These are phyloP conservation scores for Azolla pinnata DNA, from an alignment of 75 land plant species.

Conservation along the genomic window DNA sequence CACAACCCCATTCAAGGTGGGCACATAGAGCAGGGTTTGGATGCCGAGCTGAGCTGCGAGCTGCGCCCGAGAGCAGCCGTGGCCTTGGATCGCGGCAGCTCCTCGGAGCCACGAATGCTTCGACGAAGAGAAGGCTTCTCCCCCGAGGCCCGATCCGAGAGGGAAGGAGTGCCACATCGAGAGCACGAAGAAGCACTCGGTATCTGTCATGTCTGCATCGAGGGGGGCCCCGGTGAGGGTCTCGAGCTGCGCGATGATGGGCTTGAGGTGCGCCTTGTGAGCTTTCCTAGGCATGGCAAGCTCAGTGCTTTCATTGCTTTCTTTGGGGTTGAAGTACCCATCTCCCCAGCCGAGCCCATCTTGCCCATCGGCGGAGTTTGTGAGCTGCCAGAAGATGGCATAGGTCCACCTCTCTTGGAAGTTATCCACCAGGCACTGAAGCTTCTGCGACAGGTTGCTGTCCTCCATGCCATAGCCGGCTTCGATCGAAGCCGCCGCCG, in stretches of 20 bases:
- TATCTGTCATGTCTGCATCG: background rate
- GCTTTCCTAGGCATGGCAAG: too few species aligned
- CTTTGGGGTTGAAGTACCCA: slow-evolving; percentile 56
- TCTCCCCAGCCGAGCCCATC: slow-evolving; percentile 67
- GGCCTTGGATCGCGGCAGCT: background rate
- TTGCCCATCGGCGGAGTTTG: slow-evolving; percentile 8
- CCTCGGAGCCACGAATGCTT: slow-evolving; percentile 45
- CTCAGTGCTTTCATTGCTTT: too few species aligned
- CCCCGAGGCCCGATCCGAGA: slow-evolving; percentile 48
- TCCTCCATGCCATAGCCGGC: too few species aligned
- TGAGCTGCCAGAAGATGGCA: slow-evolving; percentile 84
- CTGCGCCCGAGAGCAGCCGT: slow-evolving; percentile 48
- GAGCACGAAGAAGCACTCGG: background rate
- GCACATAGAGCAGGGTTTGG: slow-evolving; percentile 62
- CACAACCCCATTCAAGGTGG: slow-evolving; percentile 49
- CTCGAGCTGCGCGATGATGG: too few species aligned
- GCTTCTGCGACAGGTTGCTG: background rate
- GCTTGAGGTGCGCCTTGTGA: too few species aligned
- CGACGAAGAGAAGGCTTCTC: slow-evolving; percentile 39
- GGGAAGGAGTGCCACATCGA: slow-evolving; percentile 18
- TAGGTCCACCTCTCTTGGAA: slow-evolving; percentile 45
- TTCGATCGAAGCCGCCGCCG: too few species aligned
- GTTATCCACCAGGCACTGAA: slow-evolving; percentile 59
- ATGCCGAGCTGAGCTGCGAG: slow-evolving; percentile 47
- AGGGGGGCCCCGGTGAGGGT: too few species aligned